Percentiles rank a stretch among this genome's conserved stretches.
Conservation (phyloP, 108 stramenopile genomes). For the Skeletonema marinoi region DNA sequence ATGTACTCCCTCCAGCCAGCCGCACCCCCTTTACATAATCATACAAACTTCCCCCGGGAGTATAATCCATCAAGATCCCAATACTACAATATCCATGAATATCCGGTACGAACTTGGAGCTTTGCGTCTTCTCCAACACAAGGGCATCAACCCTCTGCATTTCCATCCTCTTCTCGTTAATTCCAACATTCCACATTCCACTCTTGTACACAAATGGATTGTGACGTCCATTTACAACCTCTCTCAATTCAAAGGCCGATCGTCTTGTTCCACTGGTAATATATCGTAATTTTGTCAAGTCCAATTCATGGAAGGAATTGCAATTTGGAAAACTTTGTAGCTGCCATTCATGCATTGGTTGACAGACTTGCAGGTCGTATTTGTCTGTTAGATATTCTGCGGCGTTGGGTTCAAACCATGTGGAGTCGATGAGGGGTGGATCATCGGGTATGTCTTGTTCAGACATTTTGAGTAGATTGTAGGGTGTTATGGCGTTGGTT, state of each 20-base stretch:
- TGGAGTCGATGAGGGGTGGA: not conserved
- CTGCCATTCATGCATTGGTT: conserved; percentile 49
- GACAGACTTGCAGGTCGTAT: conserved; percentile 24
- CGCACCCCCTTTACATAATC: conserved; percentile 44
- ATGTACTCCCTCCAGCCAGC: conserved; percentile 20
- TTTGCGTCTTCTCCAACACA: conserved; percentile 29
- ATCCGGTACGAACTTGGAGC: conserved; percentile 40
- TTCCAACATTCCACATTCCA: conserved; percentile 5
- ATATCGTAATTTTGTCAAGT: conserved; percentile 14
- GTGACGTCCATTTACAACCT: not conserved
- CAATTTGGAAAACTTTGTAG: conserved; percentile 36
- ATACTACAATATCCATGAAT: conserved; percentile 46
- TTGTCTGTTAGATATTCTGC: not conserved
- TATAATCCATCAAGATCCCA: conserved; percentile 48
- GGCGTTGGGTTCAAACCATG: conserved; percentile 40
- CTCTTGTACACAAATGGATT: conserved; percentile 45
- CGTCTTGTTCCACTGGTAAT: conserved; percentile 20
- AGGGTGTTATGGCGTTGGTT: not conserved
- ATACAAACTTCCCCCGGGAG: conserved; percentile 50
- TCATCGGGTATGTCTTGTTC: not conserved
- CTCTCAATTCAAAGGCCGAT: conserved; percentile 34
- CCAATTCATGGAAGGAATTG: conserved; percentile 50
- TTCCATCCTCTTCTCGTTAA: conserved; percentile 19
- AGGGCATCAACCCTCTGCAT: conserved; percentile 42
- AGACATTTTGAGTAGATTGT: not conserved